These are phyloP conservation scores for Annulohypoxylon nitens DNA, from an alignment of 495 filamentous ascomycete species.

Conservation along the genomic window DNA sequence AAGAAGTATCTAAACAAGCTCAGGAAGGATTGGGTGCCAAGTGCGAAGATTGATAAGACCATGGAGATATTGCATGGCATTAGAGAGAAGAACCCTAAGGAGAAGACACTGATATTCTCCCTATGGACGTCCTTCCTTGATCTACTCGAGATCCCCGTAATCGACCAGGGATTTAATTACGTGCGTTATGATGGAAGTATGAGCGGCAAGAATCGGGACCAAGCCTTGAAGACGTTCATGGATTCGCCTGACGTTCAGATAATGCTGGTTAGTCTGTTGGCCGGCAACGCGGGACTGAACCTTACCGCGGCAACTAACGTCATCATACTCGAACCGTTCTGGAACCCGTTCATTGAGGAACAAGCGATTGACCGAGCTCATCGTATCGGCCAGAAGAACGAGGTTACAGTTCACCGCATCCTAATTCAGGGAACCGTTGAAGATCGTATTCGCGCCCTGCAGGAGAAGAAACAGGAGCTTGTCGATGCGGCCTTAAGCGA, in stretches of 20 bases:
- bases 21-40: constrained; percentile 72
- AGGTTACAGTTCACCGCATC: constrained; percentile 85
- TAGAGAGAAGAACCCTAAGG: constrained; percentile 52
- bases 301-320: constrained; percentile 88
- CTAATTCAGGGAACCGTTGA: constrained; percentile 85
- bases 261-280: constrained; percentile 90
- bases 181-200: constrained; percentile 91
- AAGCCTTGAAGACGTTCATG: constrained; percentile 79
- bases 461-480: constrained; percentile 83
- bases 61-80: constrained; percentile 70
- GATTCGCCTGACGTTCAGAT: constrained; percentile 74
- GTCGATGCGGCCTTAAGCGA: constrained; percentile 89
- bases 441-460: constrained; percentile 87
- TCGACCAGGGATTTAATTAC: constrained; percentile 71
- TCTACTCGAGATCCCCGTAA: constrained; percentile 89
- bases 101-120: constrained; percentile 94
- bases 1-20: constrained; percentile 70
- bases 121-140: constrained; percentile 94
- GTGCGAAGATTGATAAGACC: constrained; percentile 80
- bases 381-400: constrained; percentile 83
- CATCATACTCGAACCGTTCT: constrained; percentile 94
- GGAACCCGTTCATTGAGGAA: constrained; percentile 96
- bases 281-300: constrained; percentile 93
- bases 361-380: constrained; percentile 96
- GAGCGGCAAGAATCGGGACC: constrained; percentile 74